Base-by-base conservation (phyloP, 1,284 basidiomycete genomes). In the Apiotrichum gracile region DNA sequence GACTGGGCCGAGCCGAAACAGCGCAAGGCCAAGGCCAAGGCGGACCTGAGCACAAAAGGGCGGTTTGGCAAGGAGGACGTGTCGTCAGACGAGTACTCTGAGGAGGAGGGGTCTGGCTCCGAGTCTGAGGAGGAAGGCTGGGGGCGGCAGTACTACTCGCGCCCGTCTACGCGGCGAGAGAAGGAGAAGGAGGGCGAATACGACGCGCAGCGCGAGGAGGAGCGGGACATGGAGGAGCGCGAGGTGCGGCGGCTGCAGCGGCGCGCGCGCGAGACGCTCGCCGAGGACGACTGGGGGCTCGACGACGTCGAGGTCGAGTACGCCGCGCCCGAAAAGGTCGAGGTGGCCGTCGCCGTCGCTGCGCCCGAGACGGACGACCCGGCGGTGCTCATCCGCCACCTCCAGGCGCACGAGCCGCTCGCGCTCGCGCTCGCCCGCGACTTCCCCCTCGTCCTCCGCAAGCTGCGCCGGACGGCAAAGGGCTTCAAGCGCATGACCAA, bases 61-160 rank as follows among this genome's bases (percentile, higher is more conserved):
- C 62, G 75, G 41, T 76, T 64, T 51, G 73, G 71, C 19, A 77
- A 75, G 65, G 66, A 58, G 13, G 59, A 70, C 6, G 65, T 77
- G 27, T 78, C 78, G 8, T 77, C 76, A 5, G 81, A 81, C 33
- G 82, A 80, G 12, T 79, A 81, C 8, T 78, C 79, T 5, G 78
- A 79, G 1, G 72, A 70, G 16, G 80, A 80, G 43, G 67, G 53
- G 27, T 59, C 51, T 3, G 61, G 52, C 7, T 58, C 60, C 19
- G 60, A 54, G 16, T 78, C 82, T 27, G 68, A 66, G 10, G 73
- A 75, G 60, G 86, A 88, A 71, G 82, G 81, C 1, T 93, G 91
- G 91, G 91, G 91, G 3, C 78, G 78, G 57, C 82, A 84, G 21
- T 93, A 92, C 72, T 92, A 93, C 72, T 82, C 88, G n/a, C 64